Base-by-base conservation (phyloP, 83 land plant genomes). In the Larix sibirica region DNA sequence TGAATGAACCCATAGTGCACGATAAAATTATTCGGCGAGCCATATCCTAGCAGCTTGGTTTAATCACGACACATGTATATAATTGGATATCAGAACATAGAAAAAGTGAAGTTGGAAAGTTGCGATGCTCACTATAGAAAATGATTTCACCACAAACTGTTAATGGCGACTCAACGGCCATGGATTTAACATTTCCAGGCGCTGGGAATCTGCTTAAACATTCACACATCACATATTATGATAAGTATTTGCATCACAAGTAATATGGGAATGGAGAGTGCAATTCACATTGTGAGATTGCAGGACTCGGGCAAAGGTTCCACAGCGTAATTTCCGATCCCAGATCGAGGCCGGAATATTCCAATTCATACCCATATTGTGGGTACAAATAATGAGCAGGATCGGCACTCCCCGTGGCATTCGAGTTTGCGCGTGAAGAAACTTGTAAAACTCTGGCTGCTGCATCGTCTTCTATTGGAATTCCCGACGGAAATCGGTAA, bases 291-390 rank as follows among this genome's bases (percentile, higher is more conserved):
- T 56, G 59, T 56, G 59, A 56, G 59, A 74, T 44, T 14, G 10
- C 14, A 28, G 71, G 71, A 67, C 13, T 67, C 31, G 71, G 40
- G 71, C 36, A 67, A 28, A 67, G 28, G 77, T 74, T 74, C 77
- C 77, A 74, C 28, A 74, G 58, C 56, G n/a, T 21, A n/a, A 74
- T 20, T 20, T 74, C 77, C 42, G 56, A 1, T 24, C 77, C 77
- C 24, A 14, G 7, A 21, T 74, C 77, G 8, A 54, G 16, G 58
- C 58, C 58, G 16, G 16, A 12, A 54, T 54, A 54, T 13, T 54
- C 58, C 58, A 23, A 3, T 21, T 74, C 77, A 6, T 24, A 74
- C 77, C 23, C 77, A n/a, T 44, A 54, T 10, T 71, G 74, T 36
- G 3, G 77, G 9, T 42, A 17, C 21, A 44, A 20, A 44, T 44